A percentile compares a stretch with the other conserved stretches of the same genome.
Evolutionary conservation across 192 early-diverging fungal species (phyloP).

Genomic region (Phlyctochytrium bullatum): DNA sequence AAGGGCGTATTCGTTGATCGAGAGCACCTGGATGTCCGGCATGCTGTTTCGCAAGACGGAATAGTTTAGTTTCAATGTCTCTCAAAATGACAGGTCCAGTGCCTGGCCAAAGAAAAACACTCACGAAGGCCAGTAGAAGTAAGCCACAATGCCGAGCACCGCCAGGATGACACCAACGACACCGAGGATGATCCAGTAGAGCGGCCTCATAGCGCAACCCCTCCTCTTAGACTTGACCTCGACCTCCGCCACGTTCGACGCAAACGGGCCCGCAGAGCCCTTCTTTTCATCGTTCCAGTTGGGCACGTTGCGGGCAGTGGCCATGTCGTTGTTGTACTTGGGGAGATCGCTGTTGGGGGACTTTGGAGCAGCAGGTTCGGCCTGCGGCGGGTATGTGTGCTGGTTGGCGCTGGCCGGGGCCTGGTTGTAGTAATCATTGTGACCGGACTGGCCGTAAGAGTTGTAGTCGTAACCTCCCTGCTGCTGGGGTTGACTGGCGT

Average conservation of each 20-base stretch:
- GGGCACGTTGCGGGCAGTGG: too few species aligned
- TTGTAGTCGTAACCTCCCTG: background rate
- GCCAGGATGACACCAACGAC: background rate
- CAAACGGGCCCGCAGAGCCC: too few species aligned
- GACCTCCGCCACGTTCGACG: too few species aligned
- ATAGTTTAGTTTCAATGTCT: background rate
- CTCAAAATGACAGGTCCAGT: background rate
- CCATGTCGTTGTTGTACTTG: too few species aligned
- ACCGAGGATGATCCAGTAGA: background rate
- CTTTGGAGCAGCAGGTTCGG: background rate
- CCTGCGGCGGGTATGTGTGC: background rate
- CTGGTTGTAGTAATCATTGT: conserved; percentile 7
- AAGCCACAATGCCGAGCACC: background rate
- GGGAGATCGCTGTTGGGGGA: background rate
- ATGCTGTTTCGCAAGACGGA: conserved; percentile 1
- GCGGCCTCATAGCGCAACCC: background rate
- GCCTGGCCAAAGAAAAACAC: background rate
- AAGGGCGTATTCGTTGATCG: conserved; percentile 14
- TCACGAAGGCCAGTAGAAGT: background rate
- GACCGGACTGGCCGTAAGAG: background rate
- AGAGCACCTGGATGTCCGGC: conserved; percentile 17
- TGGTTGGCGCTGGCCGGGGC: background rate
- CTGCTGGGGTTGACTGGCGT: background rate
- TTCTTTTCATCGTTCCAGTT: too few species aligned
- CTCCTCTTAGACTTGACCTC: too few species aligned